Evolutionary conservation across 305 asterid species (phyloP), one percentile per base, ranked within the genome.

Genomic region (Rubia tinctorum): DNA sequence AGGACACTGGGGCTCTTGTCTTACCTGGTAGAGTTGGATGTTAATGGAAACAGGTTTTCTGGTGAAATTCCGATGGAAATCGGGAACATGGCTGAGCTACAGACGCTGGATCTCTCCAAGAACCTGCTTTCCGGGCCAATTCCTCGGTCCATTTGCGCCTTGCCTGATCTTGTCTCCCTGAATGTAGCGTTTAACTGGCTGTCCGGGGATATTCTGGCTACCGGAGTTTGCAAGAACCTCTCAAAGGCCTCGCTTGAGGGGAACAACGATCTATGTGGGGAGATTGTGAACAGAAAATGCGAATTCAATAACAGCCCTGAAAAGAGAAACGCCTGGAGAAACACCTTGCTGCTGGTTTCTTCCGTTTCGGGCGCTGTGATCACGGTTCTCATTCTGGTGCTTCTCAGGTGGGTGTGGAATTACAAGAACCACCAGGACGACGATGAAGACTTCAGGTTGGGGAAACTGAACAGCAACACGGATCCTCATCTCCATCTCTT

Each of bases 211-310:
- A 73, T 95, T 64, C 99, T 97, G 2, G 78, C 71, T 25, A 72
- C 64, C n/a, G 98, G 98, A 66, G 69, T 87, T 47, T 95, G 98
- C 70, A 65, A 18, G 68, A 92, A 89, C 76, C n/a, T n/a, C n/a
- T n/a, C n/a, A n/a, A n/a, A n/a, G n/a, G 77, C 82, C 18, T 88
- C 97, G 0, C 62, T 94, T 7, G 67, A 83, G 4, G 97, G 99
- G 71, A 94, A 94, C 83, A 82, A 79, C 77, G 76, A 79, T 81
- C 74, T 94, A 3, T 90, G 99, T 45, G 97, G 98, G n/a, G n/a
- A n/a, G n/a, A n/a, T n/a, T n/a, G n/a, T n/a, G n/a, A n/a, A n/a
- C n/a, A n/a, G n/a, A n/a, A n/a, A n/a, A n/a, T n/a, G n/a, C n/a
- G n/a, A n/a, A n/a, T n/a, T n/a, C n/a, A n/a, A n/a, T n/a, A n/a